These are phyloP conservation scores for Paraphaeosphaeria minitans DNA, from an alignment of 2,329 filamentous ascomycete species.

Conservation along the genomic window DNA sequence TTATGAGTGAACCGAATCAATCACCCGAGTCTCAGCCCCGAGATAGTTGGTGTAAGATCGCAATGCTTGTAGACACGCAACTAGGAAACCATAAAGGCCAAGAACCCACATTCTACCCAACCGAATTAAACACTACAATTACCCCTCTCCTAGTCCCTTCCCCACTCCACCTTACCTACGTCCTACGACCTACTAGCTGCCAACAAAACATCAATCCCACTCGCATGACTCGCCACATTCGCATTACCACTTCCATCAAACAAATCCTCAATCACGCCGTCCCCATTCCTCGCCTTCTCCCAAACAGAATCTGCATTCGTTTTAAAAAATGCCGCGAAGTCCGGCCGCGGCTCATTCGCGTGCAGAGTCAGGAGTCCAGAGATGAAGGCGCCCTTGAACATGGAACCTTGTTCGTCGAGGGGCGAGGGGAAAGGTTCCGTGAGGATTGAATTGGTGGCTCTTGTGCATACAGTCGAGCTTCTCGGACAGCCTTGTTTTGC, in stretches of 20 bases:
- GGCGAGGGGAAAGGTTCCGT: slow-evolving; percentile 32
- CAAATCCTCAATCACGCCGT: slow-evolving; percentile 59
- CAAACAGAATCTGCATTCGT: slow-evolving; percentile 42
- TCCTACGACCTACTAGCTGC: slow-evolving; percentile 46
- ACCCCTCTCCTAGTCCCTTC: neutral
- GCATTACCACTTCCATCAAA: slow-evolving; percentile 64
- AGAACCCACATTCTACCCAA: too few relatives aligned
- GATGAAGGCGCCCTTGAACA: slow-evolving; percentile 48
- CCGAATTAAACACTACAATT: neutral
- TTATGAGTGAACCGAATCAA: too few relatives aligned
- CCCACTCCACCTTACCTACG: neutral
- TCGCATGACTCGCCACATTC: slow-evolving; percentile 64
- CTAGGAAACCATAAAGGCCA: too few relatives aligned
- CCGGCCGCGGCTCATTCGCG: slow-evolving; percentile 27
- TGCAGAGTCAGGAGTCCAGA: slow-evolving; percentile 40
- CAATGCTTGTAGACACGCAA: too few relatives aligned
- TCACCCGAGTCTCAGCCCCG: too few relatives aligned
- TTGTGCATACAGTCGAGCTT: neutral
- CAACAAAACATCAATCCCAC: slow-evolving; percentile 68
- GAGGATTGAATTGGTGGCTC: slow-evolving; percentile 36
- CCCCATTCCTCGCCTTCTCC: slow-evolving; percentile 34
- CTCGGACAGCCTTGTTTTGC: too few relatives aligned
- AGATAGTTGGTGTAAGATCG: too few relatives aligned
- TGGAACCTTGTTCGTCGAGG: slow-evolving; percentile 35
- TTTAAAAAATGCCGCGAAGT: slow-evolving; percentile 36